Evolutionary conservation across 176 grass and related monocot species (phyloP).

Genomic region (bread wheat (Triticum aestivum)): DNA sequence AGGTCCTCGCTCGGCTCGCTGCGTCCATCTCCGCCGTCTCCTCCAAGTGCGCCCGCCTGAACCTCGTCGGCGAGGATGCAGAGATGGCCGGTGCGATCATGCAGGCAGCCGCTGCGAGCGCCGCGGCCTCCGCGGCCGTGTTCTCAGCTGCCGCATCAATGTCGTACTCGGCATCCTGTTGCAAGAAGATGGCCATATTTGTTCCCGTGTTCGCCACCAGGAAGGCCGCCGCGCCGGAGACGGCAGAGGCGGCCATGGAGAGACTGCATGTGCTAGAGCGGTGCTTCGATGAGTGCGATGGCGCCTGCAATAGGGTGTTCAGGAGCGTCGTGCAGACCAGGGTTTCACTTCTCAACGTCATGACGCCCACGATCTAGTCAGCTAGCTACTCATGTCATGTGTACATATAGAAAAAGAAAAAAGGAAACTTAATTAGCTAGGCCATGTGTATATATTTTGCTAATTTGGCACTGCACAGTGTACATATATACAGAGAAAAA

Average conservation of each 20-base stretch:
- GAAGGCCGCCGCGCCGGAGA: constrained; percentile 5
- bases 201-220: neutral
- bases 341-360: constrained; percentile 58
- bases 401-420: neutral
- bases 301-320: constrained; percentile 37
- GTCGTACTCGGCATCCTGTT: neutral
- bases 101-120: constrained; percentile 15
- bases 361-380: constrained; percentile 39
- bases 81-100: constrained; percentile 27
- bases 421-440: neutral
- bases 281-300: constrained; percentile 32
- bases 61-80: neutral
- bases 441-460: neutral
- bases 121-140: constrained; percentile 21
- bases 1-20: constrained; percentile 29
- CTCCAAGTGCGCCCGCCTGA: constrained; percentile 3
- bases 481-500: neutral
- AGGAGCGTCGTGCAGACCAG: constrained; percentile 35
- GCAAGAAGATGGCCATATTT: constrained; percentile 1
- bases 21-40: neutral
- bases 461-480: neutral
- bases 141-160: neutral
- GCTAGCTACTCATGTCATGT: neutral
- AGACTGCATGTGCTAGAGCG: constrained; percentile 25
- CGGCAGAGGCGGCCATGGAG: neutral